Conservation (phyloP, 345 rosid genomes). For the Melaleuca quinquenervia region DNA sequence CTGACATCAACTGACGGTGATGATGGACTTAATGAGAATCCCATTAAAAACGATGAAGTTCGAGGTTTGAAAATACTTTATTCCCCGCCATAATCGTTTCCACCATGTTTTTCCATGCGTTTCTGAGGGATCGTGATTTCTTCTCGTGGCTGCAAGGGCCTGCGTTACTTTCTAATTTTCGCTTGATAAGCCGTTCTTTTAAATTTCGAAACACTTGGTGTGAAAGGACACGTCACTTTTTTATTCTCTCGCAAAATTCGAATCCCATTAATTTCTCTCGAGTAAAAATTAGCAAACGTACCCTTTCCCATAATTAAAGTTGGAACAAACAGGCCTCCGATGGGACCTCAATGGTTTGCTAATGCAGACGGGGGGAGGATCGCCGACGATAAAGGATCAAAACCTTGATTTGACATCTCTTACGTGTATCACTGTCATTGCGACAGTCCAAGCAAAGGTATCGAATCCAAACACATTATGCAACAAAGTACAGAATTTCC, state of each 20-base stretch:
- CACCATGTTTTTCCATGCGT: too few relatives aligned
- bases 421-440: not conserved
- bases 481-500: not conserved
- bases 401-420: not conserved
- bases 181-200: fast-evolving
- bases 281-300: not conserved
- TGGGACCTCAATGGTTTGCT: not conserved
- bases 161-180: not conserved
- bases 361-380: not conserved
- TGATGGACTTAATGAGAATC: not conserved
- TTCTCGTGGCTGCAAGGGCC: not conserved
- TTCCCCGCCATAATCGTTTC: not conserved
- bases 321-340: not conserved
- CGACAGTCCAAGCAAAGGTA: not conserved
- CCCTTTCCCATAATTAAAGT: not conserved
- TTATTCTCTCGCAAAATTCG: not conserved
- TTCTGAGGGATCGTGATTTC: not conserved
- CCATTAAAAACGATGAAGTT: not conserved
- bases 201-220: not conserved
- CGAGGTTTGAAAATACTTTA: too few relatives aligned
- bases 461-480: not conserved
- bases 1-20: not conserved
- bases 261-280: not conserved
- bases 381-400: not conserved
- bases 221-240: not conserved